A percentile compares a stretch with the other conserved stretches of the same genome.
Conservation (phyloP, 768 basidiomycete species). For the Agrocybe chaxingu region DNA sequence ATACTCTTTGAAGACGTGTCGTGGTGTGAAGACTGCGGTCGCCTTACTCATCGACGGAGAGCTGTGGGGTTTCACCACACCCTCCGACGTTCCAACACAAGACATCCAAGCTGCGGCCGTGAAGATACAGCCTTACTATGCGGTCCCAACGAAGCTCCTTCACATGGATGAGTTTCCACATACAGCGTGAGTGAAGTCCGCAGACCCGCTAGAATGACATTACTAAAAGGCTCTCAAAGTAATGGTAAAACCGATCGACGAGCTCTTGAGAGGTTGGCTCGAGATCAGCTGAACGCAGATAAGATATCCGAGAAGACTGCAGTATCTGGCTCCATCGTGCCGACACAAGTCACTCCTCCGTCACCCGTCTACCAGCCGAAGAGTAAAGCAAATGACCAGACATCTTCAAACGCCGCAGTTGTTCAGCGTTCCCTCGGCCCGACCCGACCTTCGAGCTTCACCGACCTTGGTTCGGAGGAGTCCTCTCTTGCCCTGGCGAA, state of each 20-base stretch:
- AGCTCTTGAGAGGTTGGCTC: conserved; percentile 35
- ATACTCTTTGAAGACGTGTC: conserved; percentile 29
- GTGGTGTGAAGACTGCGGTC: conserved; percentile 41
- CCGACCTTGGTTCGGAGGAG: conserved; percentile 21
- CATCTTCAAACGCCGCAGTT: conserved; percentile 3
- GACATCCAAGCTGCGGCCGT: conserved; percentile 41
- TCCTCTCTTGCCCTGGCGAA: conserved; percentile 27
- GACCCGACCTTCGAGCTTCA: conserved; percentile 12
- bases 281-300: conserved; percentile 12
- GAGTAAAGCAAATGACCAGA: conserved; percentile 7
- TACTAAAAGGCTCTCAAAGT: conserved; percentile 20
- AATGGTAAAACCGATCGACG: conserved; percentile 52
- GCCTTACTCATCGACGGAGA: conserved; percentile 49
- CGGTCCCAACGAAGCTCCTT: conserved; percentile 46
- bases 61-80: conserved; percentile 56
- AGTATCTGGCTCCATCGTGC: conserved; percentile 6
- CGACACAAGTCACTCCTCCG: conserved; percentile 8
- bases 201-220: background rate
- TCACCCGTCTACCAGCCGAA: conserved; percentile 11
- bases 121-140: conserved; percentile 59
- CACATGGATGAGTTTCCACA: conserved; percentile 46
- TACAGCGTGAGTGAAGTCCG: conserved; percentile 39
- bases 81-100: conserved; percentile 29
- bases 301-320: conserved; percentile 9
- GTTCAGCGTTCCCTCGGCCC: conserved; percentile 1